Conservation (phyloP, 1,284 basidiomycete genomes). For the Salmacisia buchloeana region DNA sequence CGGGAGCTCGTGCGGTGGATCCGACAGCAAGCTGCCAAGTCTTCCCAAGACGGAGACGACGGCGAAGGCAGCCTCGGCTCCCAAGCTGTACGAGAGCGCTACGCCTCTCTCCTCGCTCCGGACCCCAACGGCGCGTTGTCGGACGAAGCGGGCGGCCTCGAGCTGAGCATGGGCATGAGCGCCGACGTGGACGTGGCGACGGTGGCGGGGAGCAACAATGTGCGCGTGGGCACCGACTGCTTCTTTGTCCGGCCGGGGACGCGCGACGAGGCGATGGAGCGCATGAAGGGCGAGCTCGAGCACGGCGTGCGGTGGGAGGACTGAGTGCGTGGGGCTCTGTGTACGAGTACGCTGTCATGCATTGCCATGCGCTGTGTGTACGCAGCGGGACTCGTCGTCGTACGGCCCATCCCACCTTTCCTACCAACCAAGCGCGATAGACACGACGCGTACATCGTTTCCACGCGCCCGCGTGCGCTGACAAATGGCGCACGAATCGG, state of each 20-base stretch:
- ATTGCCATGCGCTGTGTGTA: no score
- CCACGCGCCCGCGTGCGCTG: no score
- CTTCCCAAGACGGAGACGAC: constrained; percentile 53
- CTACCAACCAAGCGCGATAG: no score
- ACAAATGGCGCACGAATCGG: no score
- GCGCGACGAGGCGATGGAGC: constrained; percentile 35
- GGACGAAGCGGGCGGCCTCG: constrained; percentile 58
- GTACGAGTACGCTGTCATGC: not conserved
- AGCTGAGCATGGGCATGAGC: constrained; percentile 98
- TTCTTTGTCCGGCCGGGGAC: constrained; percentile 61
- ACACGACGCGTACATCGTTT: no score
- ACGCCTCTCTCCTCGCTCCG: constrained; percentile 18
- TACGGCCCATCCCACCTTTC: no score
- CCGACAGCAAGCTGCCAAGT: no score
- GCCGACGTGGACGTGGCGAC: constrained; percentile 86
- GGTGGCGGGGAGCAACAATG: constrained; percentile 74
- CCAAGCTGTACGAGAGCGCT: constrained; percentile 7
- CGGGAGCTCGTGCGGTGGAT: constrained; percentile 55
- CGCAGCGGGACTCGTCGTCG: not conserved
- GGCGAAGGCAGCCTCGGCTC: constrained; percentile 43
- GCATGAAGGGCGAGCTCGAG: constrained; percentile 34
- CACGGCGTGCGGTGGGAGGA: constrained; percentile 1
- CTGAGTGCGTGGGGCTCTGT: not conserved
- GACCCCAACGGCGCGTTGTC: constrained; percentile 32
- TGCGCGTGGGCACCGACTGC: constrained; percentile 84